Conservation (phyloP, 2,329 filamentous ascomycete genomes). For the Paraconiothyrium sp. region DNA sequence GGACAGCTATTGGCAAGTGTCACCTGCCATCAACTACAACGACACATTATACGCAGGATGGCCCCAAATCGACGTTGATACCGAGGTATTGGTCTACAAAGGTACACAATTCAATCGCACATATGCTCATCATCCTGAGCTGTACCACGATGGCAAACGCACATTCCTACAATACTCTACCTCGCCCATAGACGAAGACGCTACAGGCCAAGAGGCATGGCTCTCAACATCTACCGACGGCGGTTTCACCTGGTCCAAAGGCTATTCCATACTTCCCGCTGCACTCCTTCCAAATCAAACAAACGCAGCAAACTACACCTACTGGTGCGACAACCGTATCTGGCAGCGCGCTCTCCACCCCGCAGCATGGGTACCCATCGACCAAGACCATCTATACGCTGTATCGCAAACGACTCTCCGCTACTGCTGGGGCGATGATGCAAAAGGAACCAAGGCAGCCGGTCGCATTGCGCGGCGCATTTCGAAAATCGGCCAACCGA, state of each 20-base stretch:
- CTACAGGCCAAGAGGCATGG: conserved; percentile 25
- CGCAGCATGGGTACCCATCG: conserved; percentile 22
- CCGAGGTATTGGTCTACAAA: conserved; percentile 23
- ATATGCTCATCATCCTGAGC: conserved; percentile 26
- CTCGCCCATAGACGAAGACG: conserved; percentile 26
- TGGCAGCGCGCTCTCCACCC: conserved; percentile 27
- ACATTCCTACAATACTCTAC: conserved; percentile 24
- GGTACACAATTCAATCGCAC: conserved; percentile 22
- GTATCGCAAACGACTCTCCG: conserved; percentile 26
- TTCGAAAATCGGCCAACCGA: conserved; percentile 16
- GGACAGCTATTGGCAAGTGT: conserved; percentile 24
- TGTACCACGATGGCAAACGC: conserved; percentile 22
- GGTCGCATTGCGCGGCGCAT: conserved; percentile 24
- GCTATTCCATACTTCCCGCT: conserved; percentile 22
- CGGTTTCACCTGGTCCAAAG: conserved; percentile 25
- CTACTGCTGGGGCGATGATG: conserved; percentile 25
- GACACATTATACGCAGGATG: conserved; percentile 24
- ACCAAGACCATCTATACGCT: conserved; percentile 20
- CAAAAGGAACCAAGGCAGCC: conserved; percentile 26
- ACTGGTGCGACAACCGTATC: conserved; percentile 25
- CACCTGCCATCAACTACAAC: conserved; percentile 24
- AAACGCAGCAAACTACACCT: conserved; percentile 23
- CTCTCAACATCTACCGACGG: conserved; percentile 25
- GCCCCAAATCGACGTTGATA: conserved; percentile 22
- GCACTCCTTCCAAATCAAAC: conserved; percentile 24